Base-by-base conservation (phyloP, 2,329 filamentous ascomycete genomes). In the Neobulgaria alba region DNA sequence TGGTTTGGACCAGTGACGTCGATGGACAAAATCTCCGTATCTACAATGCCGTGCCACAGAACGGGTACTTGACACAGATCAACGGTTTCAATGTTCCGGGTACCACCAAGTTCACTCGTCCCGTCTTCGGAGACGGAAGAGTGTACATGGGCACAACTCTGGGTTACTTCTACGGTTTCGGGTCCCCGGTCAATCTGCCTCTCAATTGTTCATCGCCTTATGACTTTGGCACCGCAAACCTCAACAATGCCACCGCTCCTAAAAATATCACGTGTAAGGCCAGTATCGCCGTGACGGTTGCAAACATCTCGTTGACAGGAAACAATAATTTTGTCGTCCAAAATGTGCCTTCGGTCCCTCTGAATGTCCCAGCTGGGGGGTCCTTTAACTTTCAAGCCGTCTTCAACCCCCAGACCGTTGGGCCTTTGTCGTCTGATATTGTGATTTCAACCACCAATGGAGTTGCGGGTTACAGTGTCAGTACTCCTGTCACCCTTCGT, bases 1-100 rank as follows among this genome's bases (percentile, higher is more conserved):
- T 78, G 1, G 54, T 76, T 4, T 78, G 74, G 74, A 67, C 67
- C 1, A 68, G 66, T 1, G 74, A 78, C 40, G 70, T 76, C 0
- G 68, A 76, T 47, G 71, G 71, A 4, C 59, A 61, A 5, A 69
- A 70, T 42, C 61, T 76, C 8, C 64, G 69, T 15, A 64, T 75
- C 23, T 76, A 74, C 49, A 64, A 73, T 16, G 68, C 72, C 0
- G 56, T 75, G 1, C 74, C 71, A 0, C 57, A 63, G 7, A 63
- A 67, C 17, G 69, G 68, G 0, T 45, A 56, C 1, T 54, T 78
- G 35, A 68, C 61, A 2, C 58, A 70, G 38, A 64, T 77, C 46
- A 67, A 69, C 21, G 64, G 64, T 1, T 75, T 76, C 47, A 68
- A 67, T 18, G 63, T 76, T 10, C 61, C 66, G 0, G 71, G 69